Evolutionary conservation across 805 yeast genomes (phyloP).

Genomic region (Kodamaea laetipori): DNA sequence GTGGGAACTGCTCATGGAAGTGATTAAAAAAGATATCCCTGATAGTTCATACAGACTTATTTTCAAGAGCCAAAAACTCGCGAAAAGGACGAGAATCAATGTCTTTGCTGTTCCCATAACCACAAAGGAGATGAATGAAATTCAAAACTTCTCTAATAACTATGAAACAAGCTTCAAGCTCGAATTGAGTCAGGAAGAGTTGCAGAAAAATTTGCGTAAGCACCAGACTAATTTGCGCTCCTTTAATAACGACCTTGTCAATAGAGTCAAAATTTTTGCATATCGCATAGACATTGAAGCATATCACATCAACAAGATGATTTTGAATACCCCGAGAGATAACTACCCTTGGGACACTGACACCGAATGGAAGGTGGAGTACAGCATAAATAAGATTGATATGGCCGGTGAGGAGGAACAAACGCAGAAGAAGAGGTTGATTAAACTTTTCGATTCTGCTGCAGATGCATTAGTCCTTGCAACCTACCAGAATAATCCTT

Average conservation of each 20-base stretch:
- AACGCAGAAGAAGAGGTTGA: conserved; percentile 12
- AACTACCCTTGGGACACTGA: conserved; percentile 28
- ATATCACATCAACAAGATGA: conserved; percentile 21
- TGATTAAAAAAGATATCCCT: conserved; percentile 29
- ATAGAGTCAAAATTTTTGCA: conserved; percentile 21
- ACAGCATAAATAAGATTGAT: conserved; percentile 15
- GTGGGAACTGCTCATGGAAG: conserved; percentile 33
- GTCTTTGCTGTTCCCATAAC: conserved; percentile 35
- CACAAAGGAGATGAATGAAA: conserved; percentile 20
- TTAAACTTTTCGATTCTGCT: conserved; percentile 9
- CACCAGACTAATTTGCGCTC: conserved; percentile 28
- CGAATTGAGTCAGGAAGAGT: conserved; percentile 25
- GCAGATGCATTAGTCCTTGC: not conserved
- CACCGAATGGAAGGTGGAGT: conserved; percentile 26
- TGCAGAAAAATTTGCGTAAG: conserved; percentile 24
- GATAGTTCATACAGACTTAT: conserved; percentile 33
- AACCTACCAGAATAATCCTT: too few species aligned
- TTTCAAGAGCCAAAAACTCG: conserved; percentile 18
- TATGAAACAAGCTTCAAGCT: conserved; percentile 37
- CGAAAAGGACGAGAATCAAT: conserved; percentile 19
- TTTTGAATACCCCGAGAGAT: conserved; percentile 13
- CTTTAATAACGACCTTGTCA: conserved; percentile 25
- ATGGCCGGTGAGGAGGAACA: conserved; percentile 6
- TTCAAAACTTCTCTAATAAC: conserved; percentile 28
- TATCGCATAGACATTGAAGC: conserved; percentile 26